phyloP scores from a whole-genome alignment of 192 early-diverging fungal species.

The Podila minutissima region DNA sequence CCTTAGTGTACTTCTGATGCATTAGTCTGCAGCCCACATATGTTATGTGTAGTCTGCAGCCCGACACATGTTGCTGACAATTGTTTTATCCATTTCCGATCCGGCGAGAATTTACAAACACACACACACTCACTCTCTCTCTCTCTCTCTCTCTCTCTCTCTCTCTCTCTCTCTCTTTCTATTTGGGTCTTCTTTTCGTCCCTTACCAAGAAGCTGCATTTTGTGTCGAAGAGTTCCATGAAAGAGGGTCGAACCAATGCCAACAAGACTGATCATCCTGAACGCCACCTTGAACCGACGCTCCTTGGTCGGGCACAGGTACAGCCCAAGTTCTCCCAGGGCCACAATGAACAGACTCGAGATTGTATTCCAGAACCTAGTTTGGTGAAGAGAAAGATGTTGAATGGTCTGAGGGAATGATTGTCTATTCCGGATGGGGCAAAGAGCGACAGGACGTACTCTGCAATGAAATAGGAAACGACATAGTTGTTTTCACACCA shows the following conservation, averaged over 20 bases:
- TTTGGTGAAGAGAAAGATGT: background rate
- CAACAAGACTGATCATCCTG: conserved; percentile 71
- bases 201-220: conserved; percentile 76
- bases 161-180: background rate
- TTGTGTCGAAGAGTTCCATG: conserved; percentile 79
- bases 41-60: background rate
- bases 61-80: background rate
- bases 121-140: background rate
- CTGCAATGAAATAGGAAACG: conserved; percentile 59
- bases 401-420: background rate
- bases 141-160: background rate
- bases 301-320: conserved; percentile 56
- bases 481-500: conserved; percentile 60
- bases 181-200: background rate
- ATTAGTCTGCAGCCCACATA: no score
- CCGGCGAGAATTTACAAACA: background rate
- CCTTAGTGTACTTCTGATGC: background rate
- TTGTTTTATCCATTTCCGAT: background rate
- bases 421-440: background rate
- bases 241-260: conserved; percentile 79
- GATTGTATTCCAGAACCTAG: conserved; percentile 66
- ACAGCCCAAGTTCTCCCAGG: conserved; percentile 64
- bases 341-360: conserved; percentile 72
- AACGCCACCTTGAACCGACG: conserved; percentile 63
- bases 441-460: conserved; percentile 24